Evolutionary conservation across 495 filamentous ascomycete genomes (phyloP), one percentile per base, ranked within the genome.

Genomic region (Extremus antarcticus): DNA sequence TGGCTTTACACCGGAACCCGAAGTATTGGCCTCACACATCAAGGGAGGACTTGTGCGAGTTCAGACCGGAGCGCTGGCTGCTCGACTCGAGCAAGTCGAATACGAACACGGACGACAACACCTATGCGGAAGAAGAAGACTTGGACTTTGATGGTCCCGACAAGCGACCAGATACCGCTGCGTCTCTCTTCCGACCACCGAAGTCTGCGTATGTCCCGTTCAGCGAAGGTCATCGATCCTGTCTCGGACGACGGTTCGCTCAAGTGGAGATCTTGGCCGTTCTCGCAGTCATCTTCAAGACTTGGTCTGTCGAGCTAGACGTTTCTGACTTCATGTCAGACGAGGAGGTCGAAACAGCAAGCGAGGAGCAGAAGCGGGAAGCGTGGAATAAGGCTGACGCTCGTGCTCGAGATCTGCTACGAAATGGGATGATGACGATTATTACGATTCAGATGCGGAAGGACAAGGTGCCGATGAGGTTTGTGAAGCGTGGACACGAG

Each of bases 241-340:
- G 84, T 70, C 74, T 81, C 58, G 87, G 76, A 55, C 76, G 78
- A 51, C 77, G 78, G 60, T 87, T 91, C 59, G 86, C 87, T 15
- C 84, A 89, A 68, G 87, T 89, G 57, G 85, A 92, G 65, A 71
- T 86, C 43, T 71, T 80, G 25, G 84, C 83, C 0, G 84, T 80
- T 54, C 72, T 92, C 51, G 76, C 83, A 1, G 75, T 79, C 10
- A 68, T 90, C 8, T 84, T 88, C 53, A 72, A 76, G 51, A 68
- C 74, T 29, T 84, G 81, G 65, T 80, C 74, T 56, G 71, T 88
- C 11, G 81, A 86, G 68, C 73, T 89, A 47, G 82, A 75, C 0
- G 77, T 87, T 16, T 73, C 78, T 38, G 72, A 77, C 51, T 81
- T 73, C 69, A 78, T 79, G 35, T 74, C 54, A 43, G 80, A 86